Evolutionary conservation across 1,139 yeast species (phyloP), one percentile per base, ranked within the genome.

Genomic region (Blastobotrys illinoisensis): DNA sequence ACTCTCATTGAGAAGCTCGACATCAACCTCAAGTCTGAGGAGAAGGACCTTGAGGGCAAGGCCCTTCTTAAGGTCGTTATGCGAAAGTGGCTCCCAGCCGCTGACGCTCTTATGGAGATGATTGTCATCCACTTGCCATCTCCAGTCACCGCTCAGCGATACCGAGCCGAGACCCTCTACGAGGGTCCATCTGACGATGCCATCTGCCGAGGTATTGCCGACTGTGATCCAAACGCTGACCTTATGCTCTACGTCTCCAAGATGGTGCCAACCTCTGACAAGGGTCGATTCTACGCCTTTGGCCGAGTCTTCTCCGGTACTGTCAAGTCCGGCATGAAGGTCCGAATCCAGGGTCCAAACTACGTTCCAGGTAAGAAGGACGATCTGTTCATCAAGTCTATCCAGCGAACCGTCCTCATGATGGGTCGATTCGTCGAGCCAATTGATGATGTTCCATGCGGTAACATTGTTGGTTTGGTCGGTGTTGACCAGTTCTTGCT

Each of bases 301-400:
- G 99, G 99, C 79, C 95, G 99, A 85, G 98, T 93, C 77, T 93
- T 93, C 83, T 88, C 98, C 71, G 99, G 99, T 90, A 93, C 98
- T 73, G 97, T 93, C 73, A 88, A 80, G 78, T 88, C 97, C 72
- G 99, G 99, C 80, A 91, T 86, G 85, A 93, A 93, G 88, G 96
- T 93, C 74, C 88, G 99, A 84, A 93, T 93, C 75, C 99, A 93
- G 84, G 99, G 99, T 81, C 99, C 98, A 76, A 91, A 91, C 96
- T 93, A 89, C 81, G 83, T 82, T 71, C 96, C 95, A 77, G 99
- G 99, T 78, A 88, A 86, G 85, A 93, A 93, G 86, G 96, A 89
- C 62, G 99, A 93, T 74, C 82, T 93, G 74, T 93, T 91, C 91
- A 67, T 93, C 75, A 93, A 93, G 88, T 86, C 97, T 70, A 83